A percentile compares a stretch with the other conserved stretches of the same genome.
phyloP scores from a whole-genome alignment of 768 basidiomycete genomes.

The Suillus clintonianus region DNA sequence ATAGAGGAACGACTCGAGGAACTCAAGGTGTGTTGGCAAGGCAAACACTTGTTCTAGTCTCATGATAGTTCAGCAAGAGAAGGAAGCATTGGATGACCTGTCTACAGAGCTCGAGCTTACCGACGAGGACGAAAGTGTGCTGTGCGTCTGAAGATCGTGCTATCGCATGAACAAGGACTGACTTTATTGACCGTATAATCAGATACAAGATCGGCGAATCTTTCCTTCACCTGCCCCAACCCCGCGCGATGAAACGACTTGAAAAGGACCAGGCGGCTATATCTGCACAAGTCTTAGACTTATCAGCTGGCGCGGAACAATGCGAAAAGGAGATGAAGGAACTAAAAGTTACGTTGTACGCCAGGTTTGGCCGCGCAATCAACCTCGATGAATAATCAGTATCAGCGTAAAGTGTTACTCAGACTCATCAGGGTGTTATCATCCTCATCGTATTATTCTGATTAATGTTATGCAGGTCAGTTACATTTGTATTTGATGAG shows the following conservation, averaged over 20 bases:
- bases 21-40: slow-evolving; percentile 59
- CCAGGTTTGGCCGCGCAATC: slow-evolving; percentile 91
- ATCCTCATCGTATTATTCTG: not conserved
- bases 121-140: slow-evolving; percentile 78
- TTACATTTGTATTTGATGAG: not conserved
- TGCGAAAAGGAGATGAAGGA: slow-evolving; percentile 79
- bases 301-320: slow-evolving; percentile 56
- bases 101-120: slow-evolving; percentile 85
- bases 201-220: slow-evolving; percentile 92
- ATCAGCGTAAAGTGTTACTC: not conserved
- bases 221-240: slow-evolving; percentile 77
- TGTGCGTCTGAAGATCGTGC: slow-evolving; percentile 48
- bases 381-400: slow-evolving; percentile 75
- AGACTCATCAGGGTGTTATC: not conserved
- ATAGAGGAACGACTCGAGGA: slow-evolving; percentile 71
- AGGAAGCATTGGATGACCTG: slow-evolving; percentile 91
- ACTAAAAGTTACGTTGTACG: slow-evolving; percentile 79
- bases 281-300: slow-evolving; percentile 51
- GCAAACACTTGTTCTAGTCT: not conserved
- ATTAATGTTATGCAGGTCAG: not conserved
- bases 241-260: slow-evolving; percentile 69
- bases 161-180: not conserved
- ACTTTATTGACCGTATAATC: not conserved
- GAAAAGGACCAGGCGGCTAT: slow-evolving; percentile 67
- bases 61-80: slow-evolving; percentile 71